Conservation (phyloP, 768 basidiomycete genomes). For the Punctularia strigosozonata region DNA sequence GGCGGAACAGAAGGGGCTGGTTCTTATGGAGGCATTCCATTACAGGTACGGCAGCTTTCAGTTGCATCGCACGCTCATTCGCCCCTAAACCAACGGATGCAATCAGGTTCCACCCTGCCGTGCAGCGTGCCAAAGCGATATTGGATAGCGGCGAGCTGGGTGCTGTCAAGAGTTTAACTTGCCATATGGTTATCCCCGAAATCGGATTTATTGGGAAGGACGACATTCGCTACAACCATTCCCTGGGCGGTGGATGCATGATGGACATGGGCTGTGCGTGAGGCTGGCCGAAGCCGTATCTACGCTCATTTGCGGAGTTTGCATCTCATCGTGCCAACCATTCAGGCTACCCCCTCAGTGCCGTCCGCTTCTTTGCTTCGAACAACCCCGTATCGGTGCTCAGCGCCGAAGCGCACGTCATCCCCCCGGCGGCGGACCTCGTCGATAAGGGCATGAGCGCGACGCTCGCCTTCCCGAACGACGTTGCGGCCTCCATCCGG, state of each 20-base stretch:
- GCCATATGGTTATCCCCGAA: constrained; percentile 27
- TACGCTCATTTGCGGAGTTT: constrained; percentile 5
- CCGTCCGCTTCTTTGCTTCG: constrained; percentile 16
- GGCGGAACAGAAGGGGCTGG: constrained; percentile 34
- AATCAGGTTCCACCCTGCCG: constrained; percentile 48
- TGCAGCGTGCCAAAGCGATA: constrained; percentile 40
- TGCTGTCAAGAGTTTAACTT: constrained; percentile 29
- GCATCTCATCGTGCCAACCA: too few species aligned
- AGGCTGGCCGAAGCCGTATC: constrained; percentile 2
- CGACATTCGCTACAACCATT: constrained; percentile 40
- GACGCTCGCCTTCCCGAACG: constrained; percentile 12
- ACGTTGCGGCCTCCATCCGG: constrained; percentile 6
- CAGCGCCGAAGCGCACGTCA: background rate
- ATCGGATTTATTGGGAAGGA: constrained; percentile 19
- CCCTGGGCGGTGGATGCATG: constrained; percentile 43
- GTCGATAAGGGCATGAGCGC: constrained; percentile 16
- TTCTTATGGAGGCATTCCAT: constrained; percentile 52
- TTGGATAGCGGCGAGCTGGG: constrained; percentile 46
- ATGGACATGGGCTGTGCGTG: constrained; percentile 51
- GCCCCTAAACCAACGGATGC: background rate
- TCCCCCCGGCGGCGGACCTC: constrained; percentile 2
- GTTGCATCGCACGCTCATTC: background rate
- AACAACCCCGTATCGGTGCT: constrained; percentile 4
- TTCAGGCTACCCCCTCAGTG: constrained; percentile 23
- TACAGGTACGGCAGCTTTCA: constrained; percentile 38